Evolutionary conservation across 2,329 filamentous ascomycete genomes (phyloP).

Genomic region (Parastagonospora nodorum): DNA sequence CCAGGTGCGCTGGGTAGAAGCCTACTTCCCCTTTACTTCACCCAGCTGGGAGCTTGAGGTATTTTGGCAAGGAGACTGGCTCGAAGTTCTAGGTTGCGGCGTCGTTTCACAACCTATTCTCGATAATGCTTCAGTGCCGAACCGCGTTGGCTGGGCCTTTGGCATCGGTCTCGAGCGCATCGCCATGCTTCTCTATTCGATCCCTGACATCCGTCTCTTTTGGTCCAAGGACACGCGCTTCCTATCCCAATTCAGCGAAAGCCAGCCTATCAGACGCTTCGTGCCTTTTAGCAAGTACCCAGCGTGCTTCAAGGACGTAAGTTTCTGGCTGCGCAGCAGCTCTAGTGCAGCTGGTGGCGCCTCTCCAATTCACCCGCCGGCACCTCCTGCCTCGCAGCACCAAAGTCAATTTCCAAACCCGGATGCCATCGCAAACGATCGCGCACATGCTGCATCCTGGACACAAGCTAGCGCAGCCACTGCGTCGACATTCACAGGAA

Average conservation of each 20-base stretch:
- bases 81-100: slow-evolving; percentile 93
- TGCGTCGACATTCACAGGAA: slow-evolving; percentile 5
- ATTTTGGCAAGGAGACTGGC: slow-evolving; percentile 91
- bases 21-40: slow-evolving; percentile 96
- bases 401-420: slow-evolving; percentile 3
- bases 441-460: slow-evolving; percentile 3
- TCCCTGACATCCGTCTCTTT: slow-evolving; percentile 95
- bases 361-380: slow-evolving; percentile 18
- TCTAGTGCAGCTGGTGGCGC: slow-evolving; percentile 33
- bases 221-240: slow-evolving; percentile 89
- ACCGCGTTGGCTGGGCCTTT: slow-evolving; percentile 90
- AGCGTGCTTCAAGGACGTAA: slow-evolving; percentile 86
- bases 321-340: slow-evolving; percentile 75
- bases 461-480: slow-evolving; percentile 1
- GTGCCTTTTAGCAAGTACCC: slow-evolving; percentile 91
- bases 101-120: slow-evolving; percentile 84
- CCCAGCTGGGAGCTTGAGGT: slow-evolving; percentile 97
- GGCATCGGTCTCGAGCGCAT: slow-evolving; percentile 92
- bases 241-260: slow-evolving; percentile 73
- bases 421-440: not conserved
- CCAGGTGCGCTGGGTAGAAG: slow-evolving; percentile 90
- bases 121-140: slow-evolving; percentile 73
- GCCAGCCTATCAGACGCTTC: slow-evolving; percentile 65
- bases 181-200: slow-evolving; percentile 95
- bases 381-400: slow-evolving; percentile 15